Percentiles rank a stretch among this genome's conserved stretches.
Conservation (phyloP, 768 basidiomycete genomes). For the Lentinula aciculospora region DNA sequence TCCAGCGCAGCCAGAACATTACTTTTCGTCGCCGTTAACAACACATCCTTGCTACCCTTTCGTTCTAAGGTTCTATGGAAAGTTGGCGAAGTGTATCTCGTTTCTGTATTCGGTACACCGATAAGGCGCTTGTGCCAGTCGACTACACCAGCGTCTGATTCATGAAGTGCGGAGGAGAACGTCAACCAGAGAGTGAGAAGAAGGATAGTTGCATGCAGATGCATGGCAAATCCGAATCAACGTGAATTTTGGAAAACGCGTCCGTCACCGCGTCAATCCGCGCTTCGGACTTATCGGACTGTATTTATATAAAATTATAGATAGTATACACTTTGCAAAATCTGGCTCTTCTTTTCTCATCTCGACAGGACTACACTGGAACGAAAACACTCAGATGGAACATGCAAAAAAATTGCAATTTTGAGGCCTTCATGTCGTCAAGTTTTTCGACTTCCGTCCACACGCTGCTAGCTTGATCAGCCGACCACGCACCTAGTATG, state of each 20-base stretch:
- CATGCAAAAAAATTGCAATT: no score
- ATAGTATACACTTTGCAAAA: no score
- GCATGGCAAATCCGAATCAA: neutral
- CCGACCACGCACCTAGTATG: no score
- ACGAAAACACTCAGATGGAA: no score
- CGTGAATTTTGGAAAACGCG: neutral
- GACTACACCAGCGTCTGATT: constrained; percentile 72
- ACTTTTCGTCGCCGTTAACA: constrained; percentile 61
- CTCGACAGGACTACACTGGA: no score
- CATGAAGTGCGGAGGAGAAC: constrained; percentile 45
- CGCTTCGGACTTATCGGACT: neutral
- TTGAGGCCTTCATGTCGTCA: no score
- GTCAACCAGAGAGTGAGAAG: neutral
- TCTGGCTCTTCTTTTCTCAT: no score
- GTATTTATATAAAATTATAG: no score
- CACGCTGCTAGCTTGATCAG: no score
- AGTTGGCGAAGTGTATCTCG: constrained; percentile 48
- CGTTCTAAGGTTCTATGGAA: constrained; percentile 36
- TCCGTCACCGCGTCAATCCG: neutral
- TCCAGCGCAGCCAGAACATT: constrained; percentile 79
- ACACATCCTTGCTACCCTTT: constrained; percentile 33
- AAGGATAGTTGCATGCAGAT: neutral
- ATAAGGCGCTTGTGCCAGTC: constrained; percentile 84
- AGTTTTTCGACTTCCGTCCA: no score
- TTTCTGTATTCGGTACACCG: constrained; percentile 61